A percentile compares a stretch with the other conserved stretches of the same genome.
Conservation (phyloP, 768 basidiomycete genomes). For the Suillus lakei region DNA sequence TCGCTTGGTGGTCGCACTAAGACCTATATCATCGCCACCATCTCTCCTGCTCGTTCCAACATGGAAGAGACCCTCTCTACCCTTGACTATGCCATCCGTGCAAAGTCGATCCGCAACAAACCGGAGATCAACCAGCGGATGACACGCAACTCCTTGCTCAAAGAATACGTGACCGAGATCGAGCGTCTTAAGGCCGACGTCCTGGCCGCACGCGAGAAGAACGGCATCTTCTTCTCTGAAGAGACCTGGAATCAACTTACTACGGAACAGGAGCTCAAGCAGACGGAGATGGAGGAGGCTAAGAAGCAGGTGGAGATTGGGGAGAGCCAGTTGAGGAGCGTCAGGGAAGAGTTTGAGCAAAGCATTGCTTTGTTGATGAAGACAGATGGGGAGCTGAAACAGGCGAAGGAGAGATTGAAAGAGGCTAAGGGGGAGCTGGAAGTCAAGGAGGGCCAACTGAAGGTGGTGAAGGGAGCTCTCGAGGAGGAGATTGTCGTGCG, state of each 20-base stretch:
- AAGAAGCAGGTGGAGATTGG: slow-evolving; percentile 81
- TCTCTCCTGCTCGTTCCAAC: slow-evolving; percentile 92
- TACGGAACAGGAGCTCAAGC: slow-evolving; percentile 73
- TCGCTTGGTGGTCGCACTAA: slow-evolving; percentile 98
- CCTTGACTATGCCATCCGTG: slow-evolving; percentile 93
- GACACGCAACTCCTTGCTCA: slow-evolving; percentile 89
- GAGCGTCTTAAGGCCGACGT: slow-evolving; percentile 91
- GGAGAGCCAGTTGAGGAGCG: slow-evolving; percentile 78
- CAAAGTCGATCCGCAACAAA: slow-evolving; percentile 93
- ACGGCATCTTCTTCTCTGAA: slow-evolving; percentile 92
- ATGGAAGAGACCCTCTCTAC: slow-evolving; percentile 98
- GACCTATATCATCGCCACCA: slow-evolving; percentile 96
- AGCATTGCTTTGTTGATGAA: slow-evolving; percentile 77
- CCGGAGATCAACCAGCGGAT: slow-evolving; percentile 96
- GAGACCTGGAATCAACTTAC: slow-evolving; percentile 89
- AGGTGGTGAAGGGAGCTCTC: slow-evolving; percentile 58
- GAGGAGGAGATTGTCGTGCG: slow-evolving; percentile 83
- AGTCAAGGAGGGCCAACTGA: slow-evolving; percentile 61
- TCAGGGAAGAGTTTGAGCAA: slow-evolving; percentile 92
- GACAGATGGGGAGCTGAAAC: slow-evolving; percentile 75
- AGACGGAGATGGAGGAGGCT: slow-evolving; percentile 82
- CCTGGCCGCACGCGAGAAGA: slow-evolving; percentile 91
- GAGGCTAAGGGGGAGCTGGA: slow-evolving; percentile 56
- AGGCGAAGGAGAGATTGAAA: slow-evolving; percentile 59
- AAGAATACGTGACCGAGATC: slow-evolving; percentile 93